Conservation (phyloP, 2,329 filamentous ascomycete species). For the Calonectria pteridis region DNA sequence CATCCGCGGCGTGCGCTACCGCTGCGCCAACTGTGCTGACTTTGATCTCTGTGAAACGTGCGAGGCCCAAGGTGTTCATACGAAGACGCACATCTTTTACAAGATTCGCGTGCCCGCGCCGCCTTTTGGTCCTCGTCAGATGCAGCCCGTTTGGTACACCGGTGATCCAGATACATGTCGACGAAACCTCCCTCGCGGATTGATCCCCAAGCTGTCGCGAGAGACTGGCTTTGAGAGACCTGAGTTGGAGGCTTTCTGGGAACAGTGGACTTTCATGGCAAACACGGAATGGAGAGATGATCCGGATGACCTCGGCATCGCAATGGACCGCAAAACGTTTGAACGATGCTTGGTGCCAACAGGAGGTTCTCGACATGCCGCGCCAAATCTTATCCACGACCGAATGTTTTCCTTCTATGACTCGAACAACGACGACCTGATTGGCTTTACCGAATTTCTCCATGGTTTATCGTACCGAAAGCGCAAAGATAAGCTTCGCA, state of each 20-base stretch:
- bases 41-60: slow-evolving; percentile 96
- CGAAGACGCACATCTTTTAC: slow-evolving; percentile 95
- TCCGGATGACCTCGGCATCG: slow-evolving; percentile 80
- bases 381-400: slow-evolving; percentile 92
- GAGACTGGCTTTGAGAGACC: slow-evolving; percentile 86
- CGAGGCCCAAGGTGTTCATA: slow-evolving; percentile 82
- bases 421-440: slow-evolving; percentile 87
- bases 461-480: slow-evolving; percentile 81
- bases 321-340: slow-evolving; percentile 93
- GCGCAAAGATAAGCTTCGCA: slow-evolving; percentile 75
- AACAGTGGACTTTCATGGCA: slow-evolving; percentile 96
- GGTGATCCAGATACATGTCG: slow-evolving; percentile 83
- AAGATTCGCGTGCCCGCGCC: slow-evolving; percentile 93
- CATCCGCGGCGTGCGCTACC: slow-evolving; percentile 92
- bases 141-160: slow-evolving; percentile 87
- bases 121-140: slow-evolving; percentile 83
- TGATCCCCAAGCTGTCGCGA: slow-evolving; percentile 76
- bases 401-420: slow-evolving; percentile 98
- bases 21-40: slow-evolving; percentile 95
- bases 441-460: slow-evolving; percentile 93
- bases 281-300: slow-evolving; percentile 87
- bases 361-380: slow-evolving; percentile 80
- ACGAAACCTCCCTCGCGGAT: slow-evolving; percentile 72
- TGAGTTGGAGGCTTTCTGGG: slow-evolving; percentile 93
- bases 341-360: slow-evolving; percentile 90